These are phyloP conservation scores for Edaphochlamys debaryana DNA, from an alignment of 139 green algal genomes.

Conservation along the genomic window DNA sequence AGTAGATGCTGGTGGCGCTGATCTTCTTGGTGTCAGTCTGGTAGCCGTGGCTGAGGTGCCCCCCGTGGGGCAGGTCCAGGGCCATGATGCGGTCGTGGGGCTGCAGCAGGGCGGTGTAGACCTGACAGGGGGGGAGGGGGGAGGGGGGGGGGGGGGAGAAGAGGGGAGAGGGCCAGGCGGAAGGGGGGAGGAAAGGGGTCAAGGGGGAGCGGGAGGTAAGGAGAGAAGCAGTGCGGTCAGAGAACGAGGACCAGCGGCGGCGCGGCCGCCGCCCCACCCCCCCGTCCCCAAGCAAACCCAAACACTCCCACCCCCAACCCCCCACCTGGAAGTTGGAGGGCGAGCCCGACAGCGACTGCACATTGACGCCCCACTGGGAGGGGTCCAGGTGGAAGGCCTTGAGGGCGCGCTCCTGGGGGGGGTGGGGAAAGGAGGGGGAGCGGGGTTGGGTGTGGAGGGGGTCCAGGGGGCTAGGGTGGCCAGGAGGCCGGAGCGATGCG, in stretches of 20 bases:
- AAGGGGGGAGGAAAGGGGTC: no score
- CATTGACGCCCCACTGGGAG: conserved; percentile 95
- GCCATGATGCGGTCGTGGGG: conserved; percentile 99
- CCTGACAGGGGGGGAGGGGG: conserved; percentile 70
- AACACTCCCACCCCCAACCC: neutral
- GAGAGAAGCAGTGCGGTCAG: no score
- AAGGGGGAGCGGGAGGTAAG: no score
- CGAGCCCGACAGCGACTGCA: conserved; percentile 96
- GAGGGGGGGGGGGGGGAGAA: neutral
- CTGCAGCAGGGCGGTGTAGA: conserved; percentile 97
- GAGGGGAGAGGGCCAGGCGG: no score
- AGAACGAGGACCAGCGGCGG: no score
- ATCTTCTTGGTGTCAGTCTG: conserved; percentile 99
- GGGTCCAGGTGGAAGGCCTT: conserved; percentile 91
- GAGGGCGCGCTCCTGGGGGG: conserved; percentile 86
- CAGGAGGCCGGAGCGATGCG: no score
- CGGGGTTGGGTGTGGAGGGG: no score
- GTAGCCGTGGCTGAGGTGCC: conserved; percentile 97
- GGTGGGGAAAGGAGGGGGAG: neutral
- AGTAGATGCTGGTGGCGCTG: conserved; percentile 96
- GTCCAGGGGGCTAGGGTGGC: no score
- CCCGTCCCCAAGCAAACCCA: no score
- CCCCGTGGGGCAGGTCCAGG: conserved; percentile 97
- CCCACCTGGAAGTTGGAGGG: conserved; percentile 96
- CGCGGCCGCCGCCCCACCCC: no score